Evolutionary conservation across 2,329 filamentous ascomycete genomes (phyloP), one percentile per base, ranked within the genome.

Genomic region (Fusarium virguliforme): DNA sequence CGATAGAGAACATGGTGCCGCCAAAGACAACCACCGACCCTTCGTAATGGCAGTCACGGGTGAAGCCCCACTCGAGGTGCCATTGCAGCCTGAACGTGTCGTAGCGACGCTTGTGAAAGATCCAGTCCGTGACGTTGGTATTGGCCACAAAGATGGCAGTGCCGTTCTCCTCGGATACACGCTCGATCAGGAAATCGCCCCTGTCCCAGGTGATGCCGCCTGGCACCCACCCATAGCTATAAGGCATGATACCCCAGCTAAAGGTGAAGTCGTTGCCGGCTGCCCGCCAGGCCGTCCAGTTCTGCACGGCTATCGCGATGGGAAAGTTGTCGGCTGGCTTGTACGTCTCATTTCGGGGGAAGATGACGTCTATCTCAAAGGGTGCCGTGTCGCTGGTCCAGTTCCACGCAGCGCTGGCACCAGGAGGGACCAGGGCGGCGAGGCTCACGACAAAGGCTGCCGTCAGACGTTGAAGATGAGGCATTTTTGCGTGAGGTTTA

Each of bases 291-390:
- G 43, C 15, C 24, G 43, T 28, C 13, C n/a, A 48, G 24, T 48
- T 48, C 26, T 48, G 24, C 5, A 48, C 24, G 24, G 43, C 24
- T n/a, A 48, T 4, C 5, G 43, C 26, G 13, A 48, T 48, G 5
- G 24, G 43, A 6, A 48, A 48, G 13, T 28, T 12, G 5, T 15
- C 43, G 13, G 24, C 24, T 10, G 43, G 13, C 8, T 6, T 48
- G 43, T 48, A 48, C 10, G 43, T 48, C 24, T 48, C 43, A n/a
- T 48, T 48, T 28, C 43, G 43, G n/a, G 43, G 43, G 43, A 48
- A 48, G 26, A 48, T 48, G 43, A 48, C 43, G 43, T 48, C 43
- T 13, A 48, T 48, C 28, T 48, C 43, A 24, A 48, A 48, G 43
- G 24, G 43, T 2, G 24, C 43, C 8, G 43, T 48, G 8, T 22